A percentile compares a stretch with the other conserved stretches of the same genome.
Conservation (phyloP, 768 basidiomycete genomes). For the Leccinum broughii region DNA sequence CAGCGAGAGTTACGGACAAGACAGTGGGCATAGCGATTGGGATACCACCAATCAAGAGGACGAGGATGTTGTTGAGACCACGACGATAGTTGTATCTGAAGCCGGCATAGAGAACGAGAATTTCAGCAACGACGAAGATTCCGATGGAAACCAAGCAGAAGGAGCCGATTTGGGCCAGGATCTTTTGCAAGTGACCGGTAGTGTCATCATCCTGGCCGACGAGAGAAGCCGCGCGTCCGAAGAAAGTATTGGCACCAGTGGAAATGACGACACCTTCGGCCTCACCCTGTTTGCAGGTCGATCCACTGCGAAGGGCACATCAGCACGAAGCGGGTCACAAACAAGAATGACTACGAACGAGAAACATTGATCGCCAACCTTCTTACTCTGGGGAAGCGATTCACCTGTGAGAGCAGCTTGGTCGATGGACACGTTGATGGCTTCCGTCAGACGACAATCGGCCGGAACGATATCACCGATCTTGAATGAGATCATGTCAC, state of each 20-base stretch:
- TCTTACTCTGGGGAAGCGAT: constrained; percentile 91
- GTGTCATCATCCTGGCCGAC: constrained; percentile 98
- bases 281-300: constrained; percentile 98
- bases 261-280: constrained; percentile 99
- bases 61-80: constrained; percentile 96
- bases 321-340: neutral
- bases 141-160: constrained; percentile 98
- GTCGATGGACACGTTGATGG: constrained; percentile 97
- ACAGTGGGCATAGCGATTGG: constrained; percentile 99
- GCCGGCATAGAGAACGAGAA: constrained; percentile 88
- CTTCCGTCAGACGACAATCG: constrained; percentile 94
- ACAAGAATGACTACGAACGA: constrained; percentile 61
- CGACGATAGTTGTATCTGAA: constrained; percentile 91
- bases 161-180: constrained; percentile 95
- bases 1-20: constrained; percentile 95
- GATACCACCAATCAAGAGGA: constrained; percentile 99
- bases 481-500: constrained; percentile 97
- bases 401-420: constrained; percentile 98
- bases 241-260: constrained; percentile 97
- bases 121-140: constrained; percentile 93
- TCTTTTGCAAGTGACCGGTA: constrained; percentile 97
- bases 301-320: constrained; percentile 56
- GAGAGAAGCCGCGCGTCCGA: constrained; percentile 96
- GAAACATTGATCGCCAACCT: constrained; percentile 95
- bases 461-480: constrained; percentile 99